Evolutionary conservation across 768 basidiomycete species (phyloP), one percentile per base, ranked within the genome.

Genomic region (Podaxis pistillaris): DNA sequence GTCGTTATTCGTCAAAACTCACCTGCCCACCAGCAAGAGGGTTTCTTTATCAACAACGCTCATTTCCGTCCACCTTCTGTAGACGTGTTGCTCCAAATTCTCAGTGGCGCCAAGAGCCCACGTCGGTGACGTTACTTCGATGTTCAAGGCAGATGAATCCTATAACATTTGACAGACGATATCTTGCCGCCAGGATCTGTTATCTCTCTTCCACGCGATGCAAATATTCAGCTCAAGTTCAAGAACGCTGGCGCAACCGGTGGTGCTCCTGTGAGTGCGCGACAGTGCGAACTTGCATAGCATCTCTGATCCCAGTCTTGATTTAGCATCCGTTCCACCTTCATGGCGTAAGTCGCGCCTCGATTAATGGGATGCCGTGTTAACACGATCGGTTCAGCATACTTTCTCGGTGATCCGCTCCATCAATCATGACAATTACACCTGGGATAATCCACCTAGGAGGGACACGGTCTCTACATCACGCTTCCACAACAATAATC

Each of bases 141-240:
- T 50, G 6, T 9, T 26, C 4, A 19, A 11, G 8, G 47, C n/a
- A 26, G 19, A 19, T 26, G 11, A 26, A 9, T n/a, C 22, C 11
- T 1, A 50, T 26, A 6, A 17, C 6, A 24, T n/a, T 7, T n/a
- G 4, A 33, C 28, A 47, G 56, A 26, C 4, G 19, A 58, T 17
- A 67, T 82, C 15, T 71, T 76, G 4, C 71, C 75, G 1, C 47
- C 71, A 4, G 80, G 79, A 7, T 73, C 75, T 11, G 77, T 83
- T 7, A 81, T 80, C 60, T 66, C 65, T 22, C 60, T 79, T 17
- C 75, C 80, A 0, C 66, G 70, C 4, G 80, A 83, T 44, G 37
- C 15, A 13, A 46, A 41, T 17, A 58, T 49, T 12, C 47, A 50
- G 47, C 47, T 63, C 22, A 46, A 56, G 30, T 28, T 63, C 30